Base-by-base conservation (phyloP, 2,329 filamentous ascomycete species). In the Alternaria triticimaculans region DNA sequence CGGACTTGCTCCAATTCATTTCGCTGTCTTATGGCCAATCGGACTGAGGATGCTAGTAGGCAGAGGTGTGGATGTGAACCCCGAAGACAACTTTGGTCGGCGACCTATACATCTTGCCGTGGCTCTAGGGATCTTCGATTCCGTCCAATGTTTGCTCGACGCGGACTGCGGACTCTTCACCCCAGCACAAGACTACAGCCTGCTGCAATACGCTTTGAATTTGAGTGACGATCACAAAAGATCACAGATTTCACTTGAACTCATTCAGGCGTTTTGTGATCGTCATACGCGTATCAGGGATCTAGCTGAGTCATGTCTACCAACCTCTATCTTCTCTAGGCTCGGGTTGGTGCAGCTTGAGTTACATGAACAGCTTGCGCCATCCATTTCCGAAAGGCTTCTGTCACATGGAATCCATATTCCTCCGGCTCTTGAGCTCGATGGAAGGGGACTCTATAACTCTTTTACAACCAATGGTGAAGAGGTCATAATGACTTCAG, bases 151-250 rank as follows among this genome's bases (percentile, higher is more conserved):
- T 2, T 20, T 55, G 21, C 20, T 55, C 2, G 3, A 11, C 8
- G 33, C 21, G 0, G 51, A 55, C 6, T 55, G 51, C 6, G 51
- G 51, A 1, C 21, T 55, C 15, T 55, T 44, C 6, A 43, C 23
- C 1, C 11, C 14, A 14, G 8, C 33, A 9, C 0, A 26, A 10
- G 11, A 23, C 21, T 15, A 1, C 8, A 49, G 18, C 10, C 15
- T 49, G 4, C 12, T 49, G 12, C 46, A 49, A 25, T 11, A 49
- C 4, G 46, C 46, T 3, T 4, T 49, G 3, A 11, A 2, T 0
- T 49, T 18, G 20, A 0, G 3, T 1, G 6, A 33, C 2, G 14
- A 33, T 1, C 0, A 33, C 1, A 1, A 21, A 20, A 21, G 6
- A 6, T 18, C 25, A 7, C 26, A 7, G 5, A 30, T 30, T 11